Base-by-base conservation (phyloP, 2,329 filamentous ascomycete genomes). In the Sporothrix brunneoviolacea region DNA sequence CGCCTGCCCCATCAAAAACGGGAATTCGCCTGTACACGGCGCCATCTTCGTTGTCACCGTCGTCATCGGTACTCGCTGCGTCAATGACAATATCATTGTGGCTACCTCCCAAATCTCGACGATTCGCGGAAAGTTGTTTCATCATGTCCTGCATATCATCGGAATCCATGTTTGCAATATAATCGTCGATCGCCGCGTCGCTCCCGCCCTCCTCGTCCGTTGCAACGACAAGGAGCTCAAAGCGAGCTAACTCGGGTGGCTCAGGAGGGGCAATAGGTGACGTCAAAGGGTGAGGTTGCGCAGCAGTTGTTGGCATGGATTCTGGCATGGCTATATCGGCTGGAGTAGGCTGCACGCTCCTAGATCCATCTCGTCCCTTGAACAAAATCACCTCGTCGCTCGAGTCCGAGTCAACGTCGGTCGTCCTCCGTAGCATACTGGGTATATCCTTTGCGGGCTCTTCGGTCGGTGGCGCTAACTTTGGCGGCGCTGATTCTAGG, bases 311-410 rank as follows among this genome's bases (percentile, higher is more conserved):
- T 19, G 6, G 4, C 19, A 10, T 3, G 8, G 19, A 8, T 21
- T 40, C 28, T 4, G 13, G 21, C 4, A 12, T 6, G 4, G 15
- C 7, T 15, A 33, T 10, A 4, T 4, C 8, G 12, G 22, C 4
- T 22, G 18, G 15, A 4, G 5, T 9, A 18, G 37, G 45, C 9
- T 21, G 28, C 5, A 4, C 7, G 8, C 18, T n/a, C 4, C 22
- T 33, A 10, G 4, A 12, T 30, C 15, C 4, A 13, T 21, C 46
- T 46, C 56, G 38, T 51, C 60, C 62, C 62, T 71, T 76, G 61
- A 87, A 88, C 0, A 88, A 60, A 41, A 90, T 81, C 5, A 88
- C 70, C 56, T 95, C 88, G 42, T 87, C 86, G 59, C 83, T 86
- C 0, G 84, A 87, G 55, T 80, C 74, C 0, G 75, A 76, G 12